Evolutionary conservation across 192 early-diverging fungal genomes (phyloP).

Genomic region (Mortierella claussenii): DNA sequence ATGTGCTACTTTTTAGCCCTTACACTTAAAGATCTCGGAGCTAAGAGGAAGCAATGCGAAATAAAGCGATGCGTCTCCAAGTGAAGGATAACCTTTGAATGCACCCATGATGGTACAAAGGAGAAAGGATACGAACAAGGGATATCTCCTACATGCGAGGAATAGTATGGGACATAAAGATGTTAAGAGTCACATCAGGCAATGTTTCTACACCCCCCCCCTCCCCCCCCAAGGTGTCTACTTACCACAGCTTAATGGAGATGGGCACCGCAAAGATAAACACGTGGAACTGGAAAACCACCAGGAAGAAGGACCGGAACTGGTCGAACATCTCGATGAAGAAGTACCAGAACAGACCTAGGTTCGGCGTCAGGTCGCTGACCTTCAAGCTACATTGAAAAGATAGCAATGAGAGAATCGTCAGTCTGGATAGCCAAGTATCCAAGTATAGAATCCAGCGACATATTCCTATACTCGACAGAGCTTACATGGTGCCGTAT

Average conservation of each 20-base stretch:
- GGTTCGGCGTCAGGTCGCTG: conserved; percentile 93
- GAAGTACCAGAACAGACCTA: conserved; percentile 99
- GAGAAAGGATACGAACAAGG: conserved; percentile 80
- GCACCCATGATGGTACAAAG: conserved; percentile 81
- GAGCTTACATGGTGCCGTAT: conserved; percentile 78
- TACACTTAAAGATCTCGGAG: conserved; percentile 91
- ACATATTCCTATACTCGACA: neutral
- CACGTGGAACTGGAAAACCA: conserved; percentile 94
- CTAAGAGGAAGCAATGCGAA: conserved; percentile 83
- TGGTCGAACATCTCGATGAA: conserved; percentile 99
- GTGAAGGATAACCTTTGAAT: conserved; percentile 94
- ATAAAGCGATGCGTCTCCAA: conserved; percentile 87
- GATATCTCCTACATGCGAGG: conserved; percentile 78
- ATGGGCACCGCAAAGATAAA: conserved; percentile 91
- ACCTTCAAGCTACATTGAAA: conserved; percentile 67
- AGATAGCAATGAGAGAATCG: neutral
- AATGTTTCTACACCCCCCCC: neutral
- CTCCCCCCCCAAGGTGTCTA: neutral
- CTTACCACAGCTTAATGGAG: conserved; percentile 79
- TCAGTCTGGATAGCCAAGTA: neutral
- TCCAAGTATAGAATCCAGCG: neutral
- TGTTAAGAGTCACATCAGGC: neutral
- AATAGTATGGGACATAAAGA: no score
- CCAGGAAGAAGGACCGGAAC: conserved; percentile 92
- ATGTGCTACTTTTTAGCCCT: no score